These are phyloP conservation scores for Microascus cirrosus DNA, from an alignment of 2,329 filamentous ascomycete species.

Conservation along the genomic window DNA sequence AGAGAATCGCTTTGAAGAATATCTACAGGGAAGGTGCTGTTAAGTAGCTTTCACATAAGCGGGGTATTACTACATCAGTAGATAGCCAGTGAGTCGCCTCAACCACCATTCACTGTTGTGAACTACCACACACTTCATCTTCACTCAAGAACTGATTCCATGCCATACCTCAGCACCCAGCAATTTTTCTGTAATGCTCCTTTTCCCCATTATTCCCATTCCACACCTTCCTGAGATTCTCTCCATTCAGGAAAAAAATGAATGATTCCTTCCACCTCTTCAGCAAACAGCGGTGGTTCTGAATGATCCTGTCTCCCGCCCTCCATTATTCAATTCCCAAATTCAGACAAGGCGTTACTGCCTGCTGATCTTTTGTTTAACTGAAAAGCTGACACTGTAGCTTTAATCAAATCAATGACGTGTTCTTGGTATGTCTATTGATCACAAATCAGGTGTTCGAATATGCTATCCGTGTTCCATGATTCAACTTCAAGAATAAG, in stretches of 20 bases:
- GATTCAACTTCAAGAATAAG: not conserved
- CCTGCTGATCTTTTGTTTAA: too few relatives aligned
- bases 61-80: not conserved
- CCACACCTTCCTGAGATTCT: not conserved
- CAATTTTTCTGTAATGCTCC: too few relatives aligned
- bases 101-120: not conserved
- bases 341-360: not conserved
- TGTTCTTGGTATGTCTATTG: too few relatives aligned
- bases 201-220: not conserved
- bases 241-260: not conserved
- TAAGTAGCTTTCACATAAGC: not conserved
- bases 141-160: too few relatives aligned
- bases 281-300: not conserved
- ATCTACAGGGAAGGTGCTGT: not conserved
- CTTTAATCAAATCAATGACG: not conserved
- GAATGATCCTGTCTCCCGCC: not conserved
- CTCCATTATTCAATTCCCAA: not conserved
- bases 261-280: not conserved
- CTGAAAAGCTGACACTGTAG: not conserved
- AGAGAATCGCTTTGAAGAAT: not conserved
- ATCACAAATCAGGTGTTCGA: not conserved
- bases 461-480: not conserved
- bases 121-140: too few relatives aligned
- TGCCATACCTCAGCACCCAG: too few relatives aligned
- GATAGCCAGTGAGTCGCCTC: not conserved